A percentile compares a stretch with the other conserved stretches of the same genome.
Evolutionary conservation across 345 rosid species (phyloP).

Genomic region (Tarenaya hassleriana): DNA sequence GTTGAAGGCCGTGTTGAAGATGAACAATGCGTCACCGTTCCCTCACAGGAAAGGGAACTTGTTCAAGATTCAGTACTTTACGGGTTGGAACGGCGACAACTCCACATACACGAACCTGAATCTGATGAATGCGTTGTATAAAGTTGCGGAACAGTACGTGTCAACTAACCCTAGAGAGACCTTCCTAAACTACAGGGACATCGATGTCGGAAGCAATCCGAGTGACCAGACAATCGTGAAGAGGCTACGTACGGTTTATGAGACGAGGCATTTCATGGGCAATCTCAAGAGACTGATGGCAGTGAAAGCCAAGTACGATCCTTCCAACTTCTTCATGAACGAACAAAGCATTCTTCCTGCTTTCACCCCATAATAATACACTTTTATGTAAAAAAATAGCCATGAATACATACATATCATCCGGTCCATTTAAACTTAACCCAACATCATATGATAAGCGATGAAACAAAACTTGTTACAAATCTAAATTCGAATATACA

Average conservation of each 20-base stretch:
- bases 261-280: slow-evolving; percentile 29
- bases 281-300: slow-evolving; percentile 30
- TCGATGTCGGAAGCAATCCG: slow-evolving; percentile 42
- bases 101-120: slow-evolving; percentile 25
- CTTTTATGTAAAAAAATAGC: too few relatives aligned
- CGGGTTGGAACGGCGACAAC: slow-evolving; percentile 42
- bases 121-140: slow-evolving; percentile 31
- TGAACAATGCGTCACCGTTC: slow-evolving; percentile 35
- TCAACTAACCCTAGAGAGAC: slow-evolving; percentile 53
- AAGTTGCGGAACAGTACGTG: slow-evolving; percentile 44
- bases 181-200: slow-evolving; percentile 40
- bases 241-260: slow-evolving; percentile 33
- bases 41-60: slow-evolving; percentile 55
- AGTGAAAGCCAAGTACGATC: slow-evolving; percentile 36
- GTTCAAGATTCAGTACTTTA: slow-evolving; percentile 40
- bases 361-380: too few relatives aligned
- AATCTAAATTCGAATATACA: too few relatives aligned
- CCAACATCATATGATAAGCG: too few relatives aligned
- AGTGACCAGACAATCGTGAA: slow-evolving; percentile 19
- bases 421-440: too few relatives aligned
- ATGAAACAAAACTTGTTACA: too few relatives aligned
- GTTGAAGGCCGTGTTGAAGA: slow-evolving; percentile 40
- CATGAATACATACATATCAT: too few relatives aligned
- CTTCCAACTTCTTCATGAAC: slow-evolving; percentile 33
- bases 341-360: slow-evolving; percentile 36